These are phyloP conservation scores for Carallia pectinifolia DNA, from an alignment of 345 rosid species.

Conservation along the genomic window DNA sequence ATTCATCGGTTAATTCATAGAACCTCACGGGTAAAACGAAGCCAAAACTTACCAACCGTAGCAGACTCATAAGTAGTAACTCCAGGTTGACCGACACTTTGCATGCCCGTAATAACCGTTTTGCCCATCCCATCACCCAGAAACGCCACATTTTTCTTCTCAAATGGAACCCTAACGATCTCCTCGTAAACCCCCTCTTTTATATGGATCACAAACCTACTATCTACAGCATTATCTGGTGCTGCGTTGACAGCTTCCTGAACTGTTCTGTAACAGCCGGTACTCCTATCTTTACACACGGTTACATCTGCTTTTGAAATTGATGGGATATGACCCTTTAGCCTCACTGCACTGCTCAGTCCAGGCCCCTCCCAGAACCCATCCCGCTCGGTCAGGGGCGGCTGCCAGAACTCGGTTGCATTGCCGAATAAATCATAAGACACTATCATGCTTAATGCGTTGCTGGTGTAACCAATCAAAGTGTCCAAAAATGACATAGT, in stretches of 20 bases:
- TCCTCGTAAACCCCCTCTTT: slow-evolving; percentile 70
- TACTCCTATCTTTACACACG: slow-evolving; percentile 51
- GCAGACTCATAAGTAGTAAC: slow-evolving; percentile 72
- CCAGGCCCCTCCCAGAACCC: slow-evolving; percentile 39
- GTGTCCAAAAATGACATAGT: slow-evolving; percentile 55
- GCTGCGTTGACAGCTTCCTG: slow-evolving; percentile 83
- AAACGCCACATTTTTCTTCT: slow-evolving; percentile 77
- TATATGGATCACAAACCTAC: slow-evolving; percentile 61
- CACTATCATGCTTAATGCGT: slow-evolving; percentile 67
- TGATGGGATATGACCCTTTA: slow-evolving; percentile 41
- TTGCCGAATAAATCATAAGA: slow-evolving; percentile 62
- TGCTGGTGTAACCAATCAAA: slow-evolving; percentile 46
- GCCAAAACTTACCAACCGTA: slow-evolving; percentile 59
- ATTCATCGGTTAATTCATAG: not conserved
- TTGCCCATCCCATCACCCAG: slow-evolving; percentile 86
- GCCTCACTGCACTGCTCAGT: slow-evolving; percentile 7
- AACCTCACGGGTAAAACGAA: not conserved
- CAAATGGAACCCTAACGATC: slow-evolving; percentile 64
- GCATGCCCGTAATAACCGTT: slow-evolving; percentile 68
- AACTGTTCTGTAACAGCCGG: slow-evolving; percentile 51
- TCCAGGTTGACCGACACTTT: slow-evolving; percentile 54
- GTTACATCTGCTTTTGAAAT: slow-evolving; percentile 49
- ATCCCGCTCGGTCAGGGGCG: slow-evolving; percentile 66
- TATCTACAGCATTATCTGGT: slow-evolving; percentile 38
- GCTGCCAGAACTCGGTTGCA: slow-evolving; percentile 44